phyloP scores from a whole-genome alignment of 148 eudicot genomes.

The Rhododendron simsii region DNA sequence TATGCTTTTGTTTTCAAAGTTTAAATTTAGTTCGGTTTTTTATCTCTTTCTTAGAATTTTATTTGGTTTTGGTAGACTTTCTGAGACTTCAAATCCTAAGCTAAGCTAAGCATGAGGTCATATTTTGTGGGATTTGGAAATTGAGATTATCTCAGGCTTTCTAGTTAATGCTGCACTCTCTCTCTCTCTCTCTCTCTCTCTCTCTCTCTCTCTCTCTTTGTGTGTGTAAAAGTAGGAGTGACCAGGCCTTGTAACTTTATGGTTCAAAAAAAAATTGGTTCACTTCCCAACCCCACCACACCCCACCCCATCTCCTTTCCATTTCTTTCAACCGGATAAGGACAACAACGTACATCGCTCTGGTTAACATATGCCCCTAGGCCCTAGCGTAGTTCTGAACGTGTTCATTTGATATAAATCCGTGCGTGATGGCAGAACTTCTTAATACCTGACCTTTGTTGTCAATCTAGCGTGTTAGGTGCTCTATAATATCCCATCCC shows the following conservation, averaged over 20 bases:
- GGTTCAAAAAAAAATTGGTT: neutral
- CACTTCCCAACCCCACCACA: neutral
- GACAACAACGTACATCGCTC: neutral
- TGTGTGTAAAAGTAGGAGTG: neutral
- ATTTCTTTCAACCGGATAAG: neutral
- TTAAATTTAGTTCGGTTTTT: neutral
- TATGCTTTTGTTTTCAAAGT: neutral
- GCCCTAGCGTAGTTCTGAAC: neutral
- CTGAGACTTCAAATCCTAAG: neutral
- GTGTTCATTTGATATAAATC: neutral
- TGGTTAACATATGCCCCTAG: neutral
- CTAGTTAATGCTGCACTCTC: too few relatives aligned
- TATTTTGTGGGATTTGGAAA: neutral
- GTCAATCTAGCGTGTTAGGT: neutral
- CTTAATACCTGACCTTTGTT: neutral
- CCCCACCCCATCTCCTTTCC: neutral
- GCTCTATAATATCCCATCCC: neutral
- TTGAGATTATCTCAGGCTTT: neutral
- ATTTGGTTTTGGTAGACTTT: neutral
- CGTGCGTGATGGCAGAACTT: neutral
- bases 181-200: neutral
- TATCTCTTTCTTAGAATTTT: neutral
- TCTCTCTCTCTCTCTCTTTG: too few relatives aligned
- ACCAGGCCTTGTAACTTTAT: neutral
- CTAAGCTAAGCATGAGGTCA: neutral